A percentile compares a stretch with the other conserved stretches of the same genome.
Evolutionary conservation across 441 rosid species (phyloP).

Genomic region (Adansonia madagascariensis): DNA sequence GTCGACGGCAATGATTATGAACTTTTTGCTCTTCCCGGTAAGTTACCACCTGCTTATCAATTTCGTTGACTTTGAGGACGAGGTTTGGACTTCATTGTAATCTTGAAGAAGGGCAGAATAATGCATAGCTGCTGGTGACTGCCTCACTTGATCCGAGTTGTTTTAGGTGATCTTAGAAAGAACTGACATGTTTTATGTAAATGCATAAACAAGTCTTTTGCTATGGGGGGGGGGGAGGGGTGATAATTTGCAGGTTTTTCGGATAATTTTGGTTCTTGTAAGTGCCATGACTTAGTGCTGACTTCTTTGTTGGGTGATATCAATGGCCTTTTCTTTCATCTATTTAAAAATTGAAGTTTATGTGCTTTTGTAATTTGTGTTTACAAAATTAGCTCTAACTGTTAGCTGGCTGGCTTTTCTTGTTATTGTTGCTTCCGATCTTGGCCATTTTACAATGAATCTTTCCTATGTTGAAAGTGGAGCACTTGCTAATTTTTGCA

Average conservation of each 20-base stretch:
- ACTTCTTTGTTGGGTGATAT: not conserved
- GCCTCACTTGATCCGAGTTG: not conserved
- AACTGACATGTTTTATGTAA: not conserved
- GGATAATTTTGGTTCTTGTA: not conserved
- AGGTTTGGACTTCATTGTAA: slow-evolving; percentile 36
- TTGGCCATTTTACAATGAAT: not conserved
- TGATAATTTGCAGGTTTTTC: not conserved
- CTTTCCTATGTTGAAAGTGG: not conserved
- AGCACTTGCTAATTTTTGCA: not conserved
- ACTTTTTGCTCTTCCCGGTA: slow-evolving; percentile 23
- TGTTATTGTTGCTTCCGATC: not conserved
- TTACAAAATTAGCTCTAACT: not conserved
- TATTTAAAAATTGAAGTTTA: not conserved
- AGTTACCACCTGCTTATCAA: slow-evolving; percentile 22
- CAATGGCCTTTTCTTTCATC: not conserved
- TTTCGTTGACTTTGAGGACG: slow-evolving; percentile 17
- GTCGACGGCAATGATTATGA: slow-evolving; percentile 47
- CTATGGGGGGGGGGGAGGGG: not conserved
- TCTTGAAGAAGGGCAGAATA: slow-evolving; percentile 3
- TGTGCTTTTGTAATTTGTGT: not conserved
- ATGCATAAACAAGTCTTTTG: not conserved
- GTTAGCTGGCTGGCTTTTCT: not conserved
- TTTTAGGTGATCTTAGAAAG: not conserved
- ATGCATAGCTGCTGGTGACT: slow-evolving; percentile 4
- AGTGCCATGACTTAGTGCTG: not conserved